phyloP scores from a whole-genome alignment of 2,329 filamentous ascomycete genomes.

The Exophiala viscosa region DNA sequence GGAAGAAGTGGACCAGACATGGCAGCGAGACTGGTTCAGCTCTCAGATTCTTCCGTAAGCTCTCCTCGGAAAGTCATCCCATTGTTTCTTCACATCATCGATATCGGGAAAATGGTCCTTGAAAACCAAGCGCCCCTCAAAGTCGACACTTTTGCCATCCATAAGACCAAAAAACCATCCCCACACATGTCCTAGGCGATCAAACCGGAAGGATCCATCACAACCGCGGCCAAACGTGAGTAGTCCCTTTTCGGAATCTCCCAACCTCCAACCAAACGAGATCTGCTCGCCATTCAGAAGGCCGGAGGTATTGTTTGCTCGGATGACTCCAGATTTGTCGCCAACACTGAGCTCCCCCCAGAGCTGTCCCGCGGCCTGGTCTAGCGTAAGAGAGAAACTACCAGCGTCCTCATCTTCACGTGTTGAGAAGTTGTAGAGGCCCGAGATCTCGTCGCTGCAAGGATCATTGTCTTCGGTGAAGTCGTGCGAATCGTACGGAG shows the following conservation, averaged over 20 bases:
- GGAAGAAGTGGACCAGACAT: too few relatives aligned
- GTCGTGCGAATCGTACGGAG: conserved; percentile 11
- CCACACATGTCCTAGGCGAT: conserved; percentile 9
- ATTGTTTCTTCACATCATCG: conserved; percentile 7
- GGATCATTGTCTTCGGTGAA: background rate
- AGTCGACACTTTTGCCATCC: conserved; percentile 11
- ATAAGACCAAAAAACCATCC: conserved; percentile 16
- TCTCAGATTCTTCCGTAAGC: conserved; percentile 17
- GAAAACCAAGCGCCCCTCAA: conserved; percentile 9
- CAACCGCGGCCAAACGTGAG: conserved; percentile 19
- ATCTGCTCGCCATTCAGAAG: background rate
- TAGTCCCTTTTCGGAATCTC: conserved; percentile 6
- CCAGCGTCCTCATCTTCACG: background rate
- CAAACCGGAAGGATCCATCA: conserved; percentile 18
- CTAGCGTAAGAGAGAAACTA: conserved; percentile 2
- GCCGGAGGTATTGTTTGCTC: conserved; percentile 5
- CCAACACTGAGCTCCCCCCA: conserved; percentile 17
- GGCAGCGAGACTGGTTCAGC: too few relatives aligned
- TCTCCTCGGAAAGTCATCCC: conserved; percentile 17
- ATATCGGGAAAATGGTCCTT: conserved; percentile 6
- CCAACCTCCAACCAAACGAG: conserved; percentile 18
- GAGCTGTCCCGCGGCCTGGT: conserved; percentile 5
- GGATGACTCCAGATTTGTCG: conserved; percentile 10
- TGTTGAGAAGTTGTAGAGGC: conserved; percentile 13
- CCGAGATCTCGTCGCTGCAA: conserved; percentile 8